Evolutionary conservation across 2,329 filamentous ascomycete species (phyloP).

Genomic region (Drechslerella coelobrocha): DNA sequence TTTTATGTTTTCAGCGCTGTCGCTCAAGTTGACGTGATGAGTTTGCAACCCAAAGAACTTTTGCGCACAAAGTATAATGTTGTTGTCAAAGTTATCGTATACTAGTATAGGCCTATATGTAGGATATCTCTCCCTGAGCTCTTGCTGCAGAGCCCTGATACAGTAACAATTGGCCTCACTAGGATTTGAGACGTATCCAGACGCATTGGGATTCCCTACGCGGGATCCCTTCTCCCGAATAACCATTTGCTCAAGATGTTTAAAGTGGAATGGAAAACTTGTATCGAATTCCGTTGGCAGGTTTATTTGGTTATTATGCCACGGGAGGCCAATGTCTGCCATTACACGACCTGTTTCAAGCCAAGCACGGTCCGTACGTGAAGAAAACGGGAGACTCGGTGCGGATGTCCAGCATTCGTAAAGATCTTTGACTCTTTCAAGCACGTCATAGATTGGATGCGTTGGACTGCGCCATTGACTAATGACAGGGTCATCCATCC

Average conservation of each 20-base stretch:
- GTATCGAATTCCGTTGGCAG: slow-evolving; percentile 33
- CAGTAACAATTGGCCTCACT: slow-evolving; percentile 39
- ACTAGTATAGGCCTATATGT: slow-evolving; percentile 3
- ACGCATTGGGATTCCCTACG: slow-evolving; percentile 16
- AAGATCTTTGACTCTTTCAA: slow-evolving; percentile 3
- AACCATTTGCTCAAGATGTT: slow-evolving; percentile 13
- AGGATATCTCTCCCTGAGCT: slow-evolving; percentile 19
- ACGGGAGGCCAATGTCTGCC: slow-evolving; percentile 20
- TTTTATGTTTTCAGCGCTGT: background rate
- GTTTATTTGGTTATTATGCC: slow-evolving; percentile 31
- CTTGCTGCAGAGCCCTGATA: slow-evolving; percentile 31
- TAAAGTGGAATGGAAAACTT: slow-evolving; percentile 39
- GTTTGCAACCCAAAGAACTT: slow-evolving; percentile 23
- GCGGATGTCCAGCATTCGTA: slow-evolving; percentile 1
- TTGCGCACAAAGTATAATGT: slow-evolving; percentile 3
- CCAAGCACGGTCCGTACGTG: slow-evolving; percentile 26
- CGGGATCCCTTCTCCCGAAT: slow-evolving; percentile 21
- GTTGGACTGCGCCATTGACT: slow-evolving; percentile 16
- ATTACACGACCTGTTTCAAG: slow-evolving; percentile 11
- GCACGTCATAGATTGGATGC: slow-evolving; percentile 17
- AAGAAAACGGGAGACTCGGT: slow-evolving; percentile 11
- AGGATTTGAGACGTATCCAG: slow-evolving; percentile 15
- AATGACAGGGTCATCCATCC: slow-evolving; percentile 10
- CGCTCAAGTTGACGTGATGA: slow-evolving; percentile 11
- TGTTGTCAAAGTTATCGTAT: slow-evolving; percentile 27